Percentiles rank a stretch among this genome's conserved stretches.
These are phyloP conservation scores for Amphirosellinia nigrospora DNA, from an alignment of 495 filamentous ascomycete species.

Conservation along the genomic window DNA sequence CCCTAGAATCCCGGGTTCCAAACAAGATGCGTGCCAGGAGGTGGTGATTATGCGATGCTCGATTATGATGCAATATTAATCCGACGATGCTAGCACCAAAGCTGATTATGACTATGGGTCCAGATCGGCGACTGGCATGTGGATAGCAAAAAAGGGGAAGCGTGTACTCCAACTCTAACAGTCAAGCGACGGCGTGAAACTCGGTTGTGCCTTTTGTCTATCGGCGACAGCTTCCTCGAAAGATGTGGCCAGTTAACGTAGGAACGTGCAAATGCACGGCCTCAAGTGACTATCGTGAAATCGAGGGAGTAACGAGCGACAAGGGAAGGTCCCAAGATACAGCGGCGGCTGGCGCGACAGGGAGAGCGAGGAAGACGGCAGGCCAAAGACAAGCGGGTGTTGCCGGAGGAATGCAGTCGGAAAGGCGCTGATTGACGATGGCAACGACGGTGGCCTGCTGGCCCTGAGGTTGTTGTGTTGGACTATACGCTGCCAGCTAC, in stretches of 20 bases:
- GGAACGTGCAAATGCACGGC: constrained; percentile 6
- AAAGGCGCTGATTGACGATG: constrained; percentile 6
- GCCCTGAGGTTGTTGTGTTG: constrained; percentile 3
- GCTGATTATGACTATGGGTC: constrained; percentile 20
- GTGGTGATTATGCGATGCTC: constrained; percentile 23
- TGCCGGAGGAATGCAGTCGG: neutral
- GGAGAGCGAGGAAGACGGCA: constrained; percentile 8
- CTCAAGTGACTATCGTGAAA: constrained; percentile 24
- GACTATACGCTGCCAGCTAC: neutral
- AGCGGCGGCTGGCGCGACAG: constrained; percentile 20
- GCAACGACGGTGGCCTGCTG: neutral
- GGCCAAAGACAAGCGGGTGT: neutral
- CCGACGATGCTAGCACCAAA: constrained; percentile 5
- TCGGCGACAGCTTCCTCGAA: constrained; percentile 18
- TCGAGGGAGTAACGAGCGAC: constrained; percentile 37
- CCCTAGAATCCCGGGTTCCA: constrained; percentile 25
- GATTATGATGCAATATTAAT: constrained; percentile 9
- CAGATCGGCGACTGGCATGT: constrained; percentile 11
- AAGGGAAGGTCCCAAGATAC: constrained; percentile 27
- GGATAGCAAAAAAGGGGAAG: constrained; percentile 13
- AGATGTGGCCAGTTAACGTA: neutral
- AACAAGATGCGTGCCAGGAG: constrained; percentile 17
- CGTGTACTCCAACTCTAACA: constrained; percentile 1
- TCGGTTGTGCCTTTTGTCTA: constrained; percentile 26
- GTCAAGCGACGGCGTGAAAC: constrained; percentile 23